phyloP scores from a whole-genome alignment of 164 flowering plant species.

The Malania oleifera region DNA sequence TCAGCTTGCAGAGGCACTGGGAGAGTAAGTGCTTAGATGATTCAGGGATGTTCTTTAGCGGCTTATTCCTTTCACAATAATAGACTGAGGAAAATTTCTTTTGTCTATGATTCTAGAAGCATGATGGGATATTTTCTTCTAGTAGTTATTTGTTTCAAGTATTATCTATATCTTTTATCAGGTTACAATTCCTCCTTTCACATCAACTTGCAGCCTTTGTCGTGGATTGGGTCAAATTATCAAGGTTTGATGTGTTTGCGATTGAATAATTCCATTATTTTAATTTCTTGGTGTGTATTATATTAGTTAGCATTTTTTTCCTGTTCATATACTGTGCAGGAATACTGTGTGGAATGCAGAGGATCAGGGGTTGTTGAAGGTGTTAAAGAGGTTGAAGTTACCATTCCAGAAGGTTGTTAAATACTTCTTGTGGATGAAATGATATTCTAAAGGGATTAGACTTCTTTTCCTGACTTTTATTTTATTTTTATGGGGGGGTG shows the following conservation, averaged over 20 bases:
- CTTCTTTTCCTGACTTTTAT: too few species aligned
- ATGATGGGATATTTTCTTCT: neutral
- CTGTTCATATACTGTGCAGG: slow-evolving; percentile 41
- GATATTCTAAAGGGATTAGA: neutral
- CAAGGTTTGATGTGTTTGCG: slow-evolving; percentile 34
- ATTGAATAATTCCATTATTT: neutral
- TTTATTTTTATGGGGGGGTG: too few species aligned
- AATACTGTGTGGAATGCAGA: slow-evolving; percentile 48
- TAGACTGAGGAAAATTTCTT: slow-evolving; percentile 6
- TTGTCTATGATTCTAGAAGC: neutral
- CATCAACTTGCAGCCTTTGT: slow-evolving; percentile 72
- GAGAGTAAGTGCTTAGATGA: slow-evolving; percentile 43
- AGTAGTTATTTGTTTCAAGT: slow-evolving; percentile 1
- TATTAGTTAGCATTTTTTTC: neutral
- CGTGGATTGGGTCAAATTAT: slow-evolving; percentile 69
- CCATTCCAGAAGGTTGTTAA: slow-evolving; percentile 77
- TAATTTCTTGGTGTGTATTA: slow-evolving; percentile 3
- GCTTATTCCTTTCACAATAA: slow-evolving; percentile 4
- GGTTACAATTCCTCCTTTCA: slow-evolving; percentile 91
- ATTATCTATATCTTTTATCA: slow-evolving; percentile 19
- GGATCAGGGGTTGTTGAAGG: slow-evolving; percentile 78
- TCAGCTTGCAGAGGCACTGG: slow-evolving; percentile 71
- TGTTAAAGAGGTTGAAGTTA: slow-evolving; percentile 56
- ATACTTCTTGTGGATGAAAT: neutral
- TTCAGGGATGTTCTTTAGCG: slow-evolving; percentile 10